These are phyloP conservation scores for Udeniomyces megalosporus DNA, from an alignment of 768 basidiomycete species.

Conservation along the genomic window DNA sequence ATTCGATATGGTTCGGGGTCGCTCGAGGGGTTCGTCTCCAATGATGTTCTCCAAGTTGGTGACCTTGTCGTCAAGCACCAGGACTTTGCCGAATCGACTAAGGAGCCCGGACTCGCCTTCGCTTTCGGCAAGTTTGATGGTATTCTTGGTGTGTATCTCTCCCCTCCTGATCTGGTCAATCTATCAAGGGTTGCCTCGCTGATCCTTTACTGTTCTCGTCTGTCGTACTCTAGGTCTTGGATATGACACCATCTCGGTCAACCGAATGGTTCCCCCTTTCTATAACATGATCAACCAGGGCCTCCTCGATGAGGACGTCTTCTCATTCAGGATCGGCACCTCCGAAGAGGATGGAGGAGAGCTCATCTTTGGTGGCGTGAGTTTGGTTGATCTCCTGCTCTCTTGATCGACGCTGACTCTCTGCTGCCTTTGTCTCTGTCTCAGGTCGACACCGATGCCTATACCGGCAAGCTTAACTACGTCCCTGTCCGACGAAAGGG, in stretches of 20 bases:
- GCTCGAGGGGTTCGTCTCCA: conserved; percentile 89
- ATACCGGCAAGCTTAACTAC: conserved; percentile 64
- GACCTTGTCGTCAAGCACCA: conserved; percentile 58
- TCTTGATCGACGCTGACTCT: not conserved
- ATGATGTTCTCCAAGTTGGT: conserved; percentile 61
- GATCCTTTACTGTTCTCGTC: not conserved
- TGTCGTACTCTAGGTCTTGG: conserved; percentile 40
- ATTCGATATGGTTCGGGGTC: conserved; percentile 94
- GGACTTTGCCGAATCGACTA: conserved; percentile 87
- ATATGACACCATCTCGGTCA: conserved; percentile 91
- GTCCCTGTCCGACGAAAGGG: conserved; percentile 87
- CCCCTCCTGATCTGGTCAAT: not conserved
- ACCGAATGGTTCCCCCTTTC: conserved; percentile 81
- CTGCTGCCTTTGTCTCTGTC: no score
- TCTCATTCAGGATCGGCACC: conserved; percentile 81
- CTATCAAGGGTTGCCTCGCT: no score
- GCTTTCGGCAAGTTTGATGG: conserved; percentile 97
- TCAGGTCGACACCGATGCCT: conserved; percentile 53
- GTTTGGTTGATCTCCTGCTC: not conserved
- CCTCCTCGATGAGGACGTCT: conserved; percentile 69
- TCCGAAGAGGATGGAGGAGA: conserved; percentile 50
- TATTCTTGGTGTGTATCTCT: conserved; percentile 42
- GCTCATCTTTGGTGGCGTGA: conserved; percentile 14
- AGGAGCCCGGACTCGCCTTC: conserved; percentile 92
- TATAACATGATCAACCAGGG: conserved; percentile 75